Base-by-base conservation (phyloP, 331 rosid genomes). In the Erythrophleum ivorense region DNA sequence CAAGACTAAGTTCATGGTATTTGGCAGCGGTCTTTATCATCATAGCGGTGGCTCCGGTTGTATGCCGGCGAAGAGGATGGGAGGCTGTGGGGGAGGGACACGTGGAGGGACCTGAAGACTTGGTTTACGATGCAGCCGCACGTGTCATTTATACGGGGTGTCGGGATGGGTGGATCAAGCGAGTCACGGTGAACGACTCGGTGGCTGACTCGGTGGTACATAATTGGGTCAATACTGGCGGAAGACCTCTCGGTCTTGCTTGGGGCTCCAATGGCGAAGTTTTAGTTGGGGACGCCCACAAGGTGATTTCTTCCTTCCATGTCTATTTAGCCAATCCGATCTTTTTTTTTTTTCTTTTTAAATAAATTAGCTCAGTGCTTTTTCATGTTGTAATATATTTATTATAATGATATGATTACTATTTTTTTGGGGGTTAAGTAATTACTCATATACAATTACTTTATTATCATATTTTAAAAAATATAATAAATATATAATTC, bases 151-250 rank as follows among this genome's bases (percentile, higher is more conserved):
- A 94, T 77, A 92, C 97, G 0, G 91, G 98, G 0, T 91, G 96
- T 55, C 76, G 24, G 3, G 94, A 91, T 40, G 97, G 97, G 77
- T 94, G 97, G 97, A 62, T 94, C 34, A 91, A 88, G 84, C 88
- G 88, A 81, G 81, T 92, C 15, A 84, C 76, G n/a, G 50, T 89
- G 63, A 89, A 86, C 64, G 86, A 86, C 29, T 88, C 90, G 34
- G 89, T 6, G 9, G 45, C 24, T 52, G 82, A 88, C 88, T 71
- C 87, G 50, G 84, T 48, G 9, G 88, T 94, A 9, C 84, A 88
- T 29, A 71, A 83, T 2, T 92, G 94, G 97, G 90, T 86, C 18
- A 77, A 88, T 80, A 92, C 92, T 0, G 94, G 93, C 9, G 98
- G 98, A 3, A 89, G 97, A 18, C 97, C 97, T 0, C 87, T 94